A percentile compares a stretch with the other conserved stretches of the same genome.
phyloP scores from a whole-genome alignment of 2,329 filamentous ascomycete species.

The Xylaria sp. region DNA sequence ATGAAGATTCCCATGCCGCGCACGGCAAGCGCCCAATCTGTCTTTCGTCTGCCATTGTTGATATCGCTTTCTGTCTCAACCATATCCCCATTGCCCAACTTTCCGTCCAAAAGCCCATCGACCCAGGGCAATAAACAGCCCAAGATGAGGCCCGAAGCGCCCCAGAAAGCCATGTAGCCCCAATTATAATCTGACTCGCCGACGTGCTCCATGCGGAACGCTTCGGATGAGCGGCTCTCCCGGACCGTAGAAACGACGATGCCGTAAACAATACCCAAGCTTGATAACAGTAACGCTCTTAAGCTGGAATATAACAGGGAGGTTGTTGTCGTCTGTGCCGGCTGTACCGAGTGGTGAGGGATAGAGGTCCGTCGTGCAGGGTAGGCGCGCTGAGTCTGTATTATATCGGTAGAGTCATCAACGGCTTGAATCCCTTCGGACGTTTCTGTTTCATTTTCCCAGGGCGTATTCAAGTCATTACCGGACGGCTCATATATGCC shows the following conservation, averaged over 20 bases:
- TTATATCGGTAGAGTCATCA: constrained; percentile 26
- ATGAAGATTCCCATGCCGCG: constrained; percentile 57
- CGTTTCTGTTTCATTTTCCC: constrained; percentile 71
- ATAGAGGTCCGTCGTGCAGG: constrained; percentile 36
- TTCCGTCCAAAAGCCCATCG: constrained; percentile 45
- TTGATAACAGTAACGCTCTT: constrained; percentile 63
- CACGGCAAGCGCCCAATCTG: constrained; percentile 63
- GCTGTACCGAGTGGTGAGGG: constrained; percentile 26
- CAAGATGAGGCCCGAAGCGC: constrained; percentile 67
- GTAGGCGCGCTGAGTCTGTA: constrained; percentile 29
- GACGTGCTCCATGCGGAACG: constrained; percentile 51
- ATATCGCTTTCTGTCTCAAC: constrained; percentile 27
- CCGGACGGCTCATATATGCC: constrained; percentile 78
- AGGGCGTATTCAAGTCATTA: constrained; percentile 59
- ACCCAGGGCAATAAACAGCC: constrained; percentile 80
- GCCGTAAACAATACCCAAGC: constrained; percentile 78
- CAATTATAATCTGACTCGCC: constrained; percentile 43
- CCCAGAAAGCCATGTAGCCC: constrained; percentile 77
- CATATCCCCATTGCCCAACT: constrained; percentile 23
- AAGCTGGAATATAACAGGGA: constrained; percentile 47
- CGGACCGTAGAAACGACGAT: constrained; percentile 75
- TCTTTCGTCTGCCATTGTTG: constrained; percentile 26
- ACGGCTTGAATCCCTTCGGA: constrained; percentile 45
- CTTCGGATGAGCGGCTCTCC: constrained; percentile 53
- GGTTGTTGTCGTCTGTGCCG: constrained; percentile 28